Percentiles rank a stretch among this genome's conserved stretches.
phyloP scores from a whole-genome alignment of 306 rosid species.

The Dryas alaskensis region DNA sequence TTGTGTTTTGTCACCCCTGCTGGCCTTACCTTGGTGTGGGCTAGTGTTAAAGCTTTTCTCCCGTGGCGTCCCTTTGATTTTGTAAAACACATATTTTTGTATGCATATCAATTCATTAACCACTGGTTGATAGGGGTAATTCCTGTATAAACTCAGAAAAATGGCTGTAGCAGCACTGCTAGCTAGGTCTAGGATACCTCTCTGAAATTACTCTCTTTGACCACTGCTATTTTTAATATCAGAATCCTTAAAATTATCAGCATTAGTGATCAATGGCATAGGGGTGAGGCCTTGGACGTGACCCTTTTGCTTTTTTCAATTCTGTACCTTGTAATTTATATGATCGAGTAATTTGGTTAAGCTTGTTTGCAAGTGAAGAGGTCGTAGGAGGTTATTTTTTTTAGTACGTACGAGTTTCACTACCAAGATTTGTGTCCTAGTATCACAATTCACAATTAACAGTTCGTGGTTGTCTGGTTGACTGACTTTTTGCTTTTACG shows the following conservation, averaged over 20 bases:
- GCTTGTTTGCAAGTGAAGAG: not conserved
- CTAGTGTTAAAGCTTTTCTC: constrained; percentile 17
- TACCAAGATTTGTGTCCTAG: too few species aligned
- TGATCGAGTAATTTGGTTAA: not conserved
- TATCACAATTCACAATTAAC: too few species aligned
- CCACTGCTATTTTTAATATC: not conserved
- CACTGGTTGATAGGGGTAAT: constrained; percentile 26
- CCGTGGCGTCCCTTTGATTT: constrained; percentile 16
- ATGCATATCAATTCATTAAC: constrained; percentile 35
- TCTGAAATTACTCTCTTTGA: not conserved
- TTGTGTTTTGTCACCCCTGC: constrained; percentile 14
- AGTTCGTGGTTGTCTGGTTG: too few species aligned
- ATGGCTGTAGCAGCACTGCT: constrained; percentile 17
- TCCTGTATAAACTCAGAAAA: constrained; percentile 29
- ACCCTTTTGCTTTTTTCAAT: not conserved
- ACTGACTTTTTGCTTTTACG: too few species aligned
- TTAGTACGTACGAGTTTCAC: too few species aligned
- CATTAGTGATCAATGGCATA: not conserved
- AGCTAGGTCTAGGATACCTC: constrained; percentile 3
- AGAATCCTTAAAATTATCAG: not conserved
- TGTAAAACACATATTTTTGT: constrained; percentile 21
- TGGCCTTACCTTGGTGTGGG: constrained; percentile 20
- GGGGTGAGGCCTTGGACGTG: not conserved
- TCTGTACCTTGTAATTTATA: not conserved
- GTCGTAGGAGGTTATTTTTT: too few species aligned